phyloP scores from a whole-genome alignment of 176 grass and related monocot genomes.

The Calamus simplicifolius region DNA sequence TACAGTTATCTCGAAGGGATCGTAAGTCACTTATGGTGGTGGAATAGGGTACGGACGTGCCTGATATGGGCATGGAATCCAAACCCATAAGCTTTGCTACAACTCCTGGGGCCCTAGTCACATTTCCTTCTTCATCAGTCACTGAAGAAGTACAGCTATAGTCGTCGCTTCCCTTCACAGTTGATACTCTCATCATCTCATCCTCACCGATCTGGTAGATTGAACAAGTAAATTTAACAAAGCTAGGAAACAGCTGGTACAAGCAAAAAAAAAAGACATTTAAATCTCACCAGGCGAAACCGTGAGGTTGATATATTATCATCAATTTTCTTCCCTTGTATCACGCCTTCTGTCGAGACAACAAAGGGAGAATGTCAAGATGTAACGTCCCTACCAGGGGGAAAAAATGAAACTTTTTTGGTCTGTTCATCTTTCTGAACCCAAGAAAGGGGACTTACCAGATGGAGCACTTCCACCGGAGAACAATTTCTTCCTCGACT shows the following conservation, averaged over 20 bases:
- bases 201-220: constrained; percentile 54
- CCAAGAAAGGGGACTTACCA: constrained; percentile 38
- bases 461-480: constrained; percentile 33
- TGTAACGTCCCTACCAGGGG: background rate
- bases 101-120: constrained; percentile 55
- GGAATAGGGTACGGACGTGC: constrained; percentile 42
- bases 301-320: constrained; percentile 37
- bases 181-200: constrained; percentile 38
- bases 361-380: background rate
- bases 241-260: background rate
- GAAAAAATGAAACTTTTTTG: no score
- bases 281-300: constrained; percentile 49
- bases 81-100: constrained; percentile 92
- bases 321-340: constrained; percentile 52
- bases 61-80: constrained; percentile 58
- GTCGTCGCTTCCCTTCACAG: constrained; percentile 55
- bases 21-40: constrained; percentile 51
- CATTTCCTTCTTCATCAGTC: constrained; percentile 61
- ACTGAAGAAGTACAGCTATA: constrained; percentile 72
- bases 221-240: background rate
- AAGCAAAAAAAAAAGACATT: constrained; percentile 2
- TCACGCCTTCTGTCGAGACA: constrained; percentile 46
- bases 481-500: constrained; percentile 85
- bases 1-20: constrained; percentile 43
- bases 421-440: no score